Evolutionary conservation across 1,284 basidiomycete genomes (phyloP).

Genomic region (Naganishia sp.): DNA sequence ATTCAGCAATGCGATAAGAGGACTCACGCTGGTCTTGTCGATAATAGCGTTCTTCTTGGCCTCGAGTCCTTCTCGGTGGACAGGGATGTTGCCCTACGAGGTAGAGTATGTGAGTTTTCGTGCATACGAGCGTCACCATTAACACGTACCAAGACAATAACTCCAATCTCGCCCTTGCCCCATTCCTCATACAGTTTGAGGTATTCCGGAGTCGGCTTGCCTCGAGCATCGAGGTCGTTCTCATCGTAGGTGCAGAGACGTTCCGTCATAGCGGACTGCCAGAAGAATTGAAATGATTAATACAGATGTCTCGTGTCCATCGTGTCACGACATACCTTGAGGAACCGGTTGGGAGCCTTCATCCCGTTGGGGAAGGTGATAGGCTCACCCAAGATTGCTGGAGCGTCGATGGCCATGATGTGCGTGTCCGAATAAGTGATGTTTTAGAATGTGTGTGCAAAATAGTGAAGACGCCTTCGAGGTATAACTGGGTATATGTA

Average conservation of each 20-base stretch:
- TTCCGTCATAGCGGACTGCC: slow-evolving; percentile 50
- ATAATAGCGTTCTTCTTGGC: slow-evolving; percentile 46
- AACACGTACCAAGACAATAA: slow-evolving; percentile 36
- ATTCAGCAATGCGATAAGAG: no score
- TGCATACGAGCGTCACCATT: neutral
- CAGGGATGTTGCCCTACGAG: slow-evolving; percentile 46
- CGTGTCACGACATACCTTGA: slow-evolving; percentile 15
- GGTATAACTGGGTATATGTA: neutral
- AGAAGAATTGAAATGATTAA: slow-evolving; percentile 1
- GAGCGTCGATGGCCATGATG: slow-evolving; percentile 21
- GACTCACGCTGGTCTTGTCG: slow-evolving; percentile 35
- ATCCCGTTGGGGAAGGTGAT: slow-evolving; percentile 42
- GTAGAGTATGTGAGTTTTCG: slow-evolving; percentile 26
- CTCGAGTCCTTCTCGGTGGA: slow-evolving; percentile 42
- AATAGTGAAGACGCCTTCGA: neutral
- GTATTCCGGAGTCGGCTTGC: slow-evolving; percentile 42
- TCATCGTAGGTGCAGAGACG: slow-evolving; percentile 44
- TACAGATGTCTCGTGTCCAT: neutral
- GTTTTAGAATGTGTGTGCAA: neutral
- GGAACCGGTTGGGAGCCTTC: slow-evolving; percentile 37
- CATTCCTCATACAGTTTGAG: slow-evolving; percentile 46
- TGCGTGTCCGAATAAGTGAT: neutral
- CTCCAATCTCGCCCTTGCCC: slow-evolving; percentile 49
- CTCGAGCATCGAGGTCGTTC: slow-evolving; percentile 41
- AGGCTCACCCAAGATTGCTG: slow-evolving; percentile 36